A percentile compares a stretch with the other conserved stretches of the same genome.
Conservation (phyloP, 2,329 filamentous ascomycete species). For the Rosellinia necatrix region DNA sequence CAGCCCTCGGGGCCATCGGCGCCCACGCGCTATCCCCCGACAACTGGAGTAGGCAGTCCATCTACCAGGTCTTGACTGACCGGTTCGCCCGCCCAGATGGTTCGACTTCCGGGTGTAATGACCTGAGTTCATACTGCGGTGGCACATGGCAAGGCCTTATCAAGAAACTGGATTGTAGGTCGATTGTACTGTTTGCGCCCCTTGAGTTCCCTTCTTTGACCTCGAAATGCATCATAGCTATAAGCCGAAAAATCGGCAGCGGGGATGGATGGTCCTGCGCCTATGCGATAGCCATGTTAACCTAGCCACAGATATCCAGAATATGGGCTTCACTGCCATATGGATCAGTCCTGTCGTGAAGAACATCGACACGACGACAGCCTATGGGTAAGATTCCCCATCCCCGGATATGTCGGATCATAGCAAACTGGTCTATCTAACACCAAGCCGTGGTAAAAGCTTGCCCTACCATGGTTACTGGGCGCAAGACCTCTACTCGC, state of each 20-base stretch:
- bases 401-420: not conserved
- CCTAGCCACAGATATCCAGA: conserved; percentile 46
- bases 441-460: conserved; percentile 25
- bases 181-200: not conserved
- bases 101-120: conserved; percentile 41
- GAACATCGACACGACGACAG: conserved; percentile 47
- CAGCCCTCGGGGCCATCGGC: conserved; percentile 21
- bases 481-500: conserved; percentile 54
- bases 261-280: not conserved
- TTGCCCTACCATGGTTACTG: conserved; percentile 56
- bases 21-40: conserved; percentile 36
- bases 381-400: conserved; percentile 41
- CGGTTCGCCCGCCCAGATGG: conserved; percentile 45
- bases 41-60: conserved; percentile 48
- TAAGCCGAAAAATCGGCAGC: too few relatives aligned
- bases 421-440: not conserved
- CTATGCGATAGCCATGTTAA: not conserved
- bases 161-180: conserved; percentile 49
- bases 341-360: conserved; percentile 52
- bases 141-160: conserved; percentile 55
- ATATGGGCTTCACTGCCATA: conserved; percentile 50
- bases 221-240: too few relatives aligned
- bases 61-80: conserved; percentile 48
- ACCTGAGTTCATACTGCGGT: conserved; percentile 50
- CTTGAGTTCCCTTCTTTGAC: not conserved